Evolutionary conservation across 2,329 filamentous ascomycete species (phyloP).

Genomic region (Hirsutella thompsonii): DNA sequence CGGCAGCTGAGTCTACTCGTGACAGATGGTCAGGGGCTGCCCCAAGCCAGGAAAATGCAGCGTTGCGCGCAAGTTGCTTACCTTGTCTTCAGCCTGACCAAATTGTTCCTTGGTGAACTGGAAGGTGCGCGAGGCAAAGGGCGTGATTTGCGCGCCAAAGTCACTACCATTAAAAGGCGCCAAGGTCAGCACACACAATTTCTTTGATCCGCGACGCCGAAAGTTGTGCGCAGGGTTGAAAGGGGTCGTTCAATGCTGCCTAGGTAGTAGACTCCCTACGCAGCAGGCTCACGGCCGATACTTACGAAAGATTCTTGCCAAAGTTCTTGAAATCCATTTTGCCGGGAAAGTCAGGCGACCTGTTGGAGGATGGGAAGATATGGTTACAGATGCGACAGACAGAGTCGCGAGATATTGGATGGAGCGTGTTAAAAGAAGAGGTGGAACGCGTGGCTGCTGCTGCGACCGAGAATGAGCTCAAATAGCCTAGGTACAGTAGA

Average conservation of each 20-base stretch:
- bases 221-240: too few species aligned
- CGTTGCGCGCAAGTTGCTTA: constrained; percentile 17
- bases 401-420: neutral
- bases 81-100: constrained; percentile 89
- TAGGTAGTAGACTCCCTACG: too few species aligned
- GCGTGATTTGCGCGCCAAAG: constrained; percentile 71
- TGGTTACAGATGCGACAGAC: neutral
- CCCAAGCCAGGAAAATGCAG: neutral
- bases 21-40: constrained; percentile 5
- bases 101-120: constrained; percentile 98
- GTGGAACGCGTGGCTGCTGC: neutral
- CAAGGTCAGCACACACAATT: constrained; percentile 8
- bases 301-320: constrained; percentile 42
- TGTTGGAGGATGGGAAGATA: neutral
- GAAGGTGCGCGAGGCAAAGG: constrained; percentile 85
- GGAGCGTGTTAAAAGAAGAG: too few species aligned
- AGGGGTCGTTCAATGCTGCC: too few species aligned
- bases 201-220: neutral
- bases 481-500: too few species aligned
- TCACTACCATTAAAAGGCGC: constrained; percentile 24
- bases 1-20: constrained; percentile 73
- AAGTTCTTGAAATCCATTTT: constrained; percentile 48
- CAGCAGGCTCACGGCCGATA: constrained; percentile 4
- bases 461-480: neutral
- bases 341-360: constrained; percentile 1